These are phyloP conservation scores for Vigna hirtella DNA, from an alignment of 306 rosid genomes.

Conservation along the genomic window DNA sequence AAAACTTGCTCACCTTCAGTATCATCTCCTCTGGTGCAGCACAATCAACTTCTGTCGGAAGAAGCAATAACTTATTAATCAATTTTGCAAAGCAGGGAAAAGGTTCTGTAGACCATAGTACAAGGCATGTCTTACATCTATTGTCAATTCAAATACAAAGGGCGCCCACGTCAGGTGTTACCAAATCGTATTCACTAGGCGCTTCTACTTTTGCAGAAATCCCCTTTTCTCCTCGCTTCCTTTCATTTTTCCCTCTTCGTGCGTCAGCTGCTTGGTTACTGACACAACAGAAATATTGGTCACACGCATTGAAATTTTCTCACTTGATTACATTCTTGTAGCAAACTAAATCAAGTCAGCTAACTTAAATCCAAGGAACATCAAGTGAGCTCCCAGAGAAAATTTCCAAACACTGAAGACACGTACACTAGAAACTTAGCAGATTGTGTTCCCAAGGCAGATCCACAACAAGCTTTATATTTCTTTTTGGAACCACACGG, in stretches of 20 bases:
- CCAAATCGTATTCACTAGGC: conserved; percentile 50
- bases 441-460: conserved; percentile 57
- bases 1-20: conserved; percentile 40
- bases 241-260: conserved; percentile 62
- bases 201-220: conserved; percentile 48
- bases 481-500: conserved; percentile 86
- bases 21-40: conserved; percentile 32
- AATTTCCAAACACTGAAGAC: conserved; percentile 25
- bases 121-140: conserved; percentile 42
- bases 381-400: conserved; percentile 4
- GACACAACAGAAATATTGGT: conserved; percentile 46
- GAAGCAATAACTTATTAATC: conserved; percentile 28
- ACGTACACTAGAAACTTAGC: conserved; percentile 63
- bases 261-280: conserved; percentile 64
- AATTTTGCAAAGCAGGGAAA: conserved; percentile 32
- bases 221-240: conserved; percentile 63
- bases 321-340: conserved; percentile 20
- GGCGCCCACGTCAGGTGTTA: conserved; percentile 80
- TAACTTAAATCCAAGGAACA: conserved; percentile 24
- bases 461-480: conserved; percentile 82
- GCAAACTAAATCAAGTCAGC: conserved; percentile 30
- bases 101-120: not conserved
- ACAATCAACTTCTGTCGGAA: conserved; percentile 34
- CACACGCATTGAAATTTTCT: conserved; percentile 27
- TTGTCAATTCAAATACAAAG: conserved; percentile 71